Evolutionary conservation across 1,284 basidiomycete genomes (phyloP), one percentile per base, ranked within the genome.

Genomic region (Schizopora paradoxa): DNA sequence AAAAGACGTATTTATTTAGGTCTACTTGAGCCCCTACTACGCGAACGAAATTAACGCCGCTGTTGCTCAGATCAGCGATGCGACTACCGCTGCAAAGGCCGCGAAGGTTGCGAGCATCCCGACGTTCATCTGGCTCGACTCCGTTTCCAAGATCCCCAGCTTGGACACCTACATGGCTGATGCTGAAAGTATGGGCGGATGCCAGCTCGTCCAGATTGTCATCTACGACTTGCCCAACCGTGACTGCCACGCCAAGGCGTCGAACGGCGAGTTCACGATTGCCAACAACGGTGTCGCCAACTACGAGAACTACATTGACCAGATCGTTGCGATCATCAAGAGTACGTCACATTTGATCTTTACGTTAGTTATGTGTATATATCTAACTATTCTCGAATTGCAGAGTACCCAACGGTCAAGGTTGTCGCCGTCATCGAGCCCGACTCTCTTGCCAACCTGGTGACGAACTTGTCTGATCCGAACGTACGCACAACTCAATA

Each of bases 391-490:
- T 11, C 22, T 7, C 41, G 22, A 41, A 42, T 27, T 38, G 1
- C 55, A 77, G 75, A 71, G 52, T 79, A 66, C 67, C 78, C 78
- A 38, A 67, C 74, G 56, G 76, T 80, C 51, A 73, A 74, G 47
- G 73, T 81, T 52, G 72, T 81, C 35, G 77, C 78, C 41, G 73
- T 80, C 57, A 72, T 81, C 47, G 79, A 82, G 60, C 78, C 79
- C 48, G 79, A 81, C 61, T 79, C 76, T 21, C 65, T 82, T 39
- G 77, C 77, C 51, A 82, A 68, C 61, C 54, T 70, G 54, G 78
- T 82, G 53, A 82, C 78, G 58, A 82, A 82, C 70, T 56, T 79
- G 58, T 77, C 63, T 61, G 74, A 79, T 26, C 54, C 64, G 32
- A 76, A 79, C 60, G 81, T 78, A 60, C 58, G 69, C 37, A 68